Percentiles rank a stretch among this genome's conserved stretches.
Evolutionary conservation across 768 basidiomycete species (phyloP).

Genomic region (Gymnopilus dilepis): DNA sequence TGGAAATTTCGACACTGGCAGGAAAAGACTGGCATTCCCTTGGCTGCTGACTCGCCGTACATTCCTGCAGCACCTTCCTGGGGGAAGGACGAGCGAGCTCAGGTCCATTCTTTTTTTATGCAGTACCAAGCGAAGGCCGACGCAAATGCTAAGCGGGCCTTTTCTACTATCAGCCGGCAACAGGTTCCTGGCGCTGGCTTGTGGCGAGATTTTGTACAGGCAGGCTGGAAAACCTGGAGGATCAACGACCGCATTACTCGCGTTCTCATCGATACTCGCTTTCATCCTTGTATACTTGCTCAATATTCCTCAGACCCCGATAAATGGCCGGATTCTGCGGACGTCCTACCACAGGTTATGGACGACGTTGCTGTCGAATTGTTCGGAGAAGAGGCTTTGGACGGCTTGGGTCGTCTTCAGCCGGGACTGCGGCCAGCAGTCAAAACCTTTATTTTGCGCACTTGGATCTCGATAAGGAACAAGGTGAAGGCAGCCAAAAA

Average conservation of each 20-base stretch:
- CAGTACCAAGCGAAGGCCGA: not conserved
- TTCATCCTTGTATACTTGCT: slow-evolving; percentile 16
- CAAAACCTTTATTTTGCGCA: slow-evolving; percentile 5
- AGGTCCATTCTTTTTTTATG: slow-evolving; percentile 23
- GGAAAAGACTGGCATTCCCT: slow-evolving; percentile 19
- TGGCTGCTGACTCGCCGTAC: slow-evolving; percentile 6
- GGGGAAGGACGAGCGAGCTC: slow-evolving; percentile 11
- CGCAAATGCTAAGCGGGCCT: slow-evolving; percentile 17
- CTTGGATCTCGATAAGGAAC: slow-evolving; percentile 7
- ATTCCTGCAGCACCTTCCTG: slow-evolving; percentile 15
- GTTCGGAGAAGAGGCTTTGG: slow-evolving; percentile 18
- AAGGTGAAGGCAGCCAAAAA: not conserved
- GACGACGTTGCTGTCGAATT: slow-evolving; percentile 16
- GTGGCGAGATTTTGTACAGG: slow-evolving; percentile 17
- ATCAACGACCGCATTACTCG: slow-evolving; percentile 16
- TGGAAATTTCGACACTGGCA: slow-evolving; percentile 22
- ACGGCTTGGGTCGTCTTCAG: not conserved
- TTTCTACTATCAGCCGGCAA: not conserved
- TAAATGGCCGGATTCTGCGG: slow-evolving; percentile 12
- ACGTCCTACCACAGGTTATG: slow-evolving; percentile 5
- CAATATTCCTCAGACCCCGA: slow-evolving; percentile 14
- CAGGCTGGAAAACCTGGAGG: slow-evolving; percentile 5
- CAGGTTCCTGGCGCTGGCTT: slow-evolving; percentile 20
- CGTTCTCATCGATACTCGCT: not conserved
- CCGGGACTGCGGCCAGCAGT: not conserved